Conservation (phyloP, 2,329 filamentous ascomycete species). For the Penicillium janthinellum region DNA sequence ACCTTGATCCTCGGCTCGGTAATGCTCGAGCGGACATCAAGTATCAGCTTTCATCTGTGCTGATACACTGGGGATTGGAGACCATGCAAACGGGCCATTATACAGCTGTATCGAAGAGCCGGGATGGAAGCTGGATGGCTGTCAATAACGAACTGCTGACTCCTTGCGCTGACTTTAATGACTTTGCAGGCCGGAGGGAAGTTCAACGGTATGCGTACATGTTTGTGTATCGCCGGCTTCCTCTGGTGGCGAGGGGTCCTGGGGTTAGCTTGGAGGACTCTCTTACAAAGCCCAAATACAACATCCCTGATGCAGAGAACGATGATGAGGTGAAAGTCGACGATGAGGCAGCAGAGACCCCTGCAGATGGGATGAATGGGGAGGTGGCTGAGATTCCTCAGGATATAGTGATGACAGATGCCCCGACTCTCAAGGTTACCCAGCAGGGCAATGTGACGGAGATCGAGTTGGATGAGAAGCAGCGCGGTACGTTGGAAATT, state of each 20-base stretch:
- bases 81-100: conserved; percentile 25
- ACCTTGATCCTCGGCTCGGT: conserved; percentile 7
- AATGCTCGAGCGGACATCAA: conserved; percentile 5
- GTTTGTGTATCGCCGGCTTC: conserved; percentile 27
- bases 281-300: background rate
- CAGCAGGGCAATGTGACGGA: background rate
- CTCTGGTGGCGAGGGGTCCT: background rate
- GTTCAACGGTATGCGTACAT: conserved; percentile 14
- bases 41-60: conserved; percentile 31
- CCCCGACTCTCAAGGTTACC: background rate
- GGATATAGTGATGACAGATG: background rate
- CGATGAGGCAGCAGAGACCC: background rate
- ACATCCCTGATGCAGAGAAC: too few relatives aligned
- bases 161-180: background rate
- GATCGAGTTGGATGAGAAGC: background rate
- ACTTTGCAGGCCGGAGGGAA: background rate
- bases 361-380: background rate
- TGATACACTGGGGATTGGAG: conserved; percentile 21
- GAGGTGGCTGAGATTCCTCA: background rate
- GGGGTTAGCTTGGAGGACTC: background rate
- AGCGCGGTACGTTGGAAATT: background rate
- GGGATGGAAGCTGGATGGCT: conserved; percentile 19
- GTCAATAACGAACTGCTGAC: conserved; percentile 16
- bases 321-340: background rate
- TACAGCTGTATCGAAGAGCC: conserved; percentile 23